Percentiles rank a stretch among this genome's conserved stretches.
These are phyloP conservation scores for Triticum timopheevii DNA, from an alignment of 176 grass and related monocot genomes.

Conservation along the genomic window DNA sequence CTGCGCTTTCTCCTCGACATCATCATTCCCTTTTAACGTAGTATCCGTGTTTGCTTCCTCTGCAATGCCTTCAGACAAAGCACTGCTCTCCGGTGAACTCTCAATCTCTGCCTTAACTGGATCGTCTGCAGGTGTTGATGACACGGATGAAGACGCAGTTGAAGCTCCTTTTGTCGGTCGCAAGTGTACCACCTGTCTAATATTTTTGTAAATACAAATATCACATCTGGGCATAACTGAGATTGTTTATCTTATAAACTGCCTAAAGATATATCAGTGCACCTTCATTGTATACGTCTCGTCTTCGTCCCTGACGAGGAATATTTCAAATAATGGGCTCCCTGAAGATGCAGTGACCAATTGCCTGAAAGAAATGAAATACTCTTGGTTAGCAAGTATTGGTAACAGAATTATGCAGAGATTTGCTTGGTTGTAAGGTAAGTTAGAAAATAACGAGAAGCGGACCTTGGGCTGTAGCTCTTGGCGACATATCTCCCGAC, in stretches of 20 bases:
- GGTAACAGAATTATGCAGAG: not conserved
- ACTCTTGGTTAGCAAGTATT: slow-evolving; percentile 2
- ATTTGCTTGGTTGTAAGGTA: not conserved
- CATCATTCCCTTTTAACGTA: slow-evolving; percentile 35
- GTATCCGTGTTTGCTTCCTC: slow-evolving; percentile 39
- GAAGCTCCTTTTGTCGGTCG: slow-evolving; percentile 61
- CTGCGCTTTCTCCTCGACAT: slow-evolving; percentile 40
- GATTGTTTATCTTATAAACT: not conserved
- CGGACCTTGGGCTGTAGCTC: slow-evolving; percentile 89
- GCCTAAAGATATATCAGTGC: slow-evolving; percentile 35
- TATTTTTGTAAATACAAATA: slow-evolving; percentile 48
- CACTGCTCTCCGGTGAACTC: slow-evolving; percentile 30
- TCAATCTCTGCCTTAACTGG: slow-evolving; percentile 37
- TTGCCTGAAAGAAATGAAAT: slow-evolving; percentile 48
- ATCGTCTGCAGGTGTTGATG: slow-evolving; percentile 34
- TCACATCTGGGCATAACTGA: slow-evolving; percentile 30
- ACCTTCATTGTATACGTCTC: slow-evolving; percentile 79
- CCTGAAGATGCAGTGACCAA: slow-evolving; percentile 78
- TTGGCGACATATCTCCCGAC: slow-evolving; percentile 85
- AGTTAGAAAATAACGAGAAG: not conserved
- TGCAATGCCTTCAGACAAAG: slow-evolving; percentile 23
- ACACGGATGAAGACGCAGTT: slow-evolving; percentile 26
- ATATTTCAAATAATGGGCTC: slow-evolving; percentile 86
- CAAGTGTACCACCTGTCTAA: slow-evolving; percentile 88
- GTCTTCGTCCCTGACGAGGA: slow-evolving; percentile 69